A percentile compares a stretch with the other conserved stretches of the same genome.
These are phyloP conservation scores for Xerocomus nothofagi DNA, from an alignment of 1,284 basidiomycete genomes.

Conservation along the genomic window DNA sequence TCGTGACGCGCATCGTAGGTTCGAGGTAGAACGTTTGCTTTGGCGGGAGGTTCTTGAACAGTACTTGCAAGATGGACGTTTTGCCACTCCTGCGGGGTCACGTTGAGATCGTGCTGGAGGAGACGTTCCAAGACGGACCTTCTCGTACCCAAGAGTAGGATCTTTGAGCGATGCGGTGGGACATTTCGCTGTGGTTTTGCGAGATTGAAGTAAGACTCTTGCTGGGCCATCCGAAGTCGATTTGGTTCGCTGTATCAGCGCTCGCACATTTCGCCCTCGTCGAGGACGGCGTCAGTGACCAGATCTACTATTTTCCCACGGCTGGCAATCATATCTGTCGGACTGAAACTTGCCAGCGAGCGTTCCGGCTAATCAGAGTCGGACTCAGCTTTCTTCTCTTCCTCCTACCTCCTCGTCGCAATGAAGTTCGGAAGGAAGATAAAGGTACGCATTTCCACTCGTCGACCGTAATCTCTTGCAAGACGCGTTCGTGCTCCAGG, in stretches of 20 bases:
- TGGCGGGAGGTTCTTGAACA: conserved; percentile 83
- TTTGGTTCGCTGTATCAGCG: too few relatives aligned
- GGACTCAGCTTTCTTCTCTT: neutral
- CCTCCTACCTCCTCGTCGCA: neutral
- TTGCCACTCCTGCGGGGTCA: conserved; percentile 75
- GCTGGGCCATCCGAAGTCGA: conserved; percentile 24
- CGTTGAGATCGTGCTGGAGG: conserved; percentile 3
- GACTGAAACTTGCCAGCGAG: neutral
- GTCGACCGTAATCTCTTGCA: neutral
- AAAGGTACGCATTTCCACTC: conserved; percentile 51
- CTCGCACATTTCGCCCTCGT: too few relatives aligned
- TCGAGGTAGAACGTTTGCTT: conserved; percentile 94
- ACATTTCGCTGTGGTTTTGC: conserved; percentile 18
- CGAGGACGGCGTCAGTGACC: too few relatives aligned
- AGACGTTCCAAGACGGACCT: conserved; percentile 48
- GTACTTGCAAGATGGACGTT: conserved; percentile 87
- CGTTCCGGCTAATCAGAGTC: neutral
- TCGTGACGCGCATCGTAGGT: conserved; percentile 76
- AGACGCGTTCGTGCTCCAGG: conserved; percentile 44
- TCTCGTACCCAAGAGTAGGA: conserved; percentile 77
- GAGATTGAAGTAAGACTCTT: conserved; percentile 13
- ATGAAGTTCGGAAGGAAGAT: conserved; percentile 94
- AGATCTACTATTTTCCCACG: conserved; percentile 19
- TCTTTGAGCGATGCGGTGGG: conserved; percentile 53
- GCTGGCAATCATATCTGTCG: neutral